Evolutionary conservation across 345 rosid species (phyloP).

Genomic region (Anastatica hierochuntica): DNA sequence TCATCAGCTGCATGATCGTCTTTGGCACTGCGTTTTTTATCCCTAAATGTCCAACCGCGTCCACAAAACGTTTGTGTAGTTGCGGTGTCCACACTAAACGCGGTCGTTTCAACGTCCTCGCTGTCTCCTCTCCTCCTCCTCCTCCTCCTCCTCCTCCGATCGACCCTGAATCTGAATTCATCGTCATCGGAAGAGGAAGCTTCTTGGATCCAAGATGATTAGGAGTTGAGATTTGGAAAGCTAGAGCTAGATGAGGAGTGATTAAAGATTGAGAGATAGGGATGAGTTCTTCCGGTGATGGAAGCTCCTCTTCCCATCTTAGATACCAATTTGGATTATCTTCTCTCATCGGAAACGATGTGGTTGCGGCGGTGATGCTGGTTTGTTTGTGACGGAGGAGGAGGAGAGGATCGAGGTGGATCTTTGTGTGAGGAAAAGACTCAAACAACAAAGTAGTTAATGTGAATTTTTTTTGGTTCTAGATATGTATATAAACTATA

Average conservation of each 20-base stretch:
- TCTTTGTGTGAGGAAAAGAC: too few species aligned
- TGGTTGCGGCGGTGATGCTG: not conserved
- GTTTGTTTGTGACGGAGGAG: constrained; percentile 4
- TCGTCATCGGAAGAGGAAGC: constrained; percentile 5
- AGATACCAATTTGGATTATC: constrained; percentile 20
- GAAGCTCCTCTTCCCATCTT: constrained; percentile 23
- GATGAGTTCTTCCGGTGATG: constrained; percentile 33
- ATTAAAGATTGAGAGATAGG: constrained; percentile 62
- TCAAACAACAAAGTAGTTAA: too few species aligned
- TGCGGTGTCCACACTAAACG: constrained; percentile 98
- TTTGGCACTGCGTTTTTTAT: constrained; percentile 93
- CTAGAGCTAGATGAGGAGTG: constrained; percentile 74
- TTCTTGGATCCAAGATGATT: constrained; percentile 3
- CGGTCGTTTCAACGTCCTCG: constrained; percentile 63
- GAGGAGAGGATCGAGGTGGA: constrained; percentile 18
- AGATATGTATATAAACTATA: too few species aligned
- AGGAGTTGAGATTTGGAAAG: constrained; percentile 51
- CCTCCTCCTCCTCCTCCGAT: constrained; percentile 57
- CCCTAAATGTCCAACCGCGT: constrained; percentile 78
- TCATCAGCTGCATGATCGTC: constrained; percentile 97
- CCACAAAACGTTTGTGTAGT: constrained; percentile 87
- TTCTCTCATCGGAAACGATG: constrained; percentile 23
- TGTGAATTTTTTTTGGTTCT: too few species aligned
- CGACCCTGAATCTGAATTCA: constrained; percentile 20
- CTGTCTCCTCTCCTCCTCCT: constrained; percentile 70